Evolutionary conservation across 805 yeast genomes (phyloP), one percentile per base, ranked within the genome.

Genomic region (Pichia nakasei): DNA sequence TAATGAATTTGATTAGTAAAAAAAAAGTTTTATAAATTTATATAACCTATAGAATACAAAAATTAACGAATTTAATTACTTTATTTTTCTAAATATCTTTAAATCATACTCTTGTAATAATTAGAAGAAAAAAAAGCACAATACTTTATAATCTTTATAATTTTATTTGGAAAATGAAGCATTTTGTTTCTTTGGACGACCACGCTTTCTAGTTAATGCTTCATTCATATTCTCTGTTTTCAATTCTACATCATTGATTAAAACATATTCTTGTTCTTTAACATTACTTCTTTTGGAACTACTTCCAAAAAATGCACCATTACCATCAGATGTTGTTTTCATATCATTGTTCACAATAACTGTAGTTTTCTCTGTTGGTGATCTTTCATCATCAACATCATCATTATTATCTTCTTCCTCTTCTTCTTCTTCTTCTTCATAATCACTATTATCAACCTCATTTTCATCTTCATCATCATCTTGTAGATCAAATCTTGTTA

Each of bases 191-290:
- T 38, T 49, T 17, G 52, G 52, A 6, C 52, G 44, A 11, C 52
- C 52, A 17, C 52, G 36, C 34, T 39, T 47, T 31, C 52, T 45
- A 20, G 41, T 47, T 22, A 49, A 39, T 1, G 47, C 47, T 34
- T 45, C 47, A 3, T 34, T 35, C 47, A 45, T 45, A 11, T 37
- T 24, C n/a, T 45, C 47, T 3, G 47, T 39, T 22, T 41, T 45
- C 3, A 19, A 24, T 13, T 37, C 47, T 11, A 45, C 18, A 37
- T 45, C 47, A 17, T 31, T 41, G 7, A 45, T 44, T 2, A 44
- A 41, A 15, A 45, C 47, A 1, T 18, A 29, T 13, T 8, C 9
- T 29, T 29, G 9, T 6, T 34, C 15, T 19, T 39, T 2, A 26
- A 36, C 22, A 22, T 20, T 12, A 33, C 26, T 19, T 26, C 24